Evolutionary conservation across 306 rosid species (phyloP).

Genomic region (Notholithocarpus densiflorus): DNA sequence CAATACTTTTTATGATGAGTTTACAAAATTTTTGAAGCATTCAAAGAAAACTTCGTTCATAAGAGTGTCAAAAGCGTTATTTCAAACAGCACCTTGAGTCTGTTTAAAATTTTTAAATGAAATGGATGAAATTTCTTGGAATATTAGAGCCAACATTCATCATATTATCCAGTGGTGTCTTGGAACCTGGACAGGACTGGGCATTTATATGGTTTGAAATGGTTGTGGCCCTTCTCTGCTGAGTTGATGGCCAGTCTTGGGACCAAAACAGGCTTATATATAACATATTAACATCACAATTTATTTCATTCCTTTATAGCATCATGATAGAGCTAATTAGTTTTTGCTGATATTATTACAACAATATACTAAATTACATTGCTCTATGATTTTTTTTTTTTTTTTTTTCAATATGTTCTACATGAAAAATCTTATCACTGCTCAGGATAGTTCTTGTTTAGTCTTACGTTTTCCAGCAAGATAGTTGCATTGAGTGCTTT

Average conservation of each 20-base stretch:
- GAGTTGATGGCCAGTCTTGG: neutral
- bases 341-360: neutral
- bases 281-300: neutral
- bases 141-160: neutral
- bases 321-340: neutral
- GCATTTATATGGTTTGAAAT: neutral
- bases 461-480: slow-evolving; percentile 8
- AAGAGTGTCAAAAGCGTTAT: neutral
- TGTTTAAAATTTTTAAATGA: neutral
- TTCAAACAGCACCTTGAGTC: neutral
- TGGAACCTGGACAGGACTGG: slow-evolving; percentile 1
- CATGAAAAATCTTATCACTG: neutral
- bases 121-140: neutral
- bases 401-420: slow-evolving; percentile 1
- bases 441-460: neutral
- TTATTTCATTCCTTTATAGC: slow-evolving; percentile 12
- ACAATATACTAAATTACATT: neutral
- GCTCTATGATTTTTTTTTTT: neutral
- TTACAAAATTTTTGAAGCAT: neutral
- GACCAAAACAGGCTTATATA: neutral
- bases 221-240: neutral
- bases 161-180: neutral
- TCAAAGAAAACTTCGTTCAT: neutral
- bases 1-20: neutral
- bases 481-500: neutral